Base-by-base conservation (phyloP, 2,329 filamentous ascomycete genomes). In the Colletotrichum higginsianum region DNA sequence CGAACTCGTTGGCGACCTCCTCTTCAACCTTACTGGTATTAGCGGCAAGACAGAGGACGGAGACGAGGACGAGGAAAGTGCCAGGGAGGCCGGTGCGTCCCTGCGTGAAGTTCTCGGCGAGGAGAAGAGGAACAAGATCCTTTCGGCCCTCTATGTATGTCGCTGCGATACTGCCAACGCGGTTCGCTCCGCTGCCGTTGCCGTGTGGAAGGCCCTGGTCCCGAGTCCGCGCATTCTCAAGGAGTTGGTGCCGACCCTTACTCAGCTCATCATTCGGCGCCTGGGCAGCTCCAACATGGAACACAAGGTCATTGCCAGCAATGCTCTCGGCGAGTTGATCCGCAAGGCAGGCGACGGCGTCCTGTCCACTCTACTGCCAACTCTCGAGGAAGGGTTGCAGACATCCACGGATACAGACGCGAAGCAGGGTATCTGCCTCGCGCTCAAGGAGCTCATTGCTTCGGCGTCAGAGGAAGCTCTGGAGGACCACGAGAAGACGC, bases 291-390 rank as follows among this genome's bases (percentile, higher is more conserved):
- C 95, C 56, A 98, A 98, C 79, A 95, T 97, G 92, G 96, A 99
- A 82, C 96, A 99, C 82, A 98, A 98, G 86, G 93, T 98, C 76
- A 99, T 99, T 86, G 96, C 97, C 75, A 96, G 96, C 81, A 98
- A 98, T 81, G 95, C 96, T 60, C 88, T 99, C 67, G 96, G 96
- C 79, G 96, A 99, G 81, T 90, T 99, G 75, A 98, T 99, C 78
- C 92, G 96, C 78, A 98, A 98, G 83, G 96, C 96, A 78, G 96
- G 97, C 73, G 96, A 99, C 81, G 93, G 94, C 67, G 95, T 99
- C 68, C 87, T 99, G 74, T 90, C 95, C 30, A 97, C 91, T 53
- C 85, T 99, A 72, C 85, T 99, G 72, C 96, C 96, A 40, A 97
- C 95, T 44, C 89, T 99, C 60, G 95, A 98, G 80, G 94, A 97